These are phyloP conservation scores for Aspergillus kassunensis DNA, from an alignment of 495 filamentous ascomycete species.

Conservation along the genomic window DNA sequence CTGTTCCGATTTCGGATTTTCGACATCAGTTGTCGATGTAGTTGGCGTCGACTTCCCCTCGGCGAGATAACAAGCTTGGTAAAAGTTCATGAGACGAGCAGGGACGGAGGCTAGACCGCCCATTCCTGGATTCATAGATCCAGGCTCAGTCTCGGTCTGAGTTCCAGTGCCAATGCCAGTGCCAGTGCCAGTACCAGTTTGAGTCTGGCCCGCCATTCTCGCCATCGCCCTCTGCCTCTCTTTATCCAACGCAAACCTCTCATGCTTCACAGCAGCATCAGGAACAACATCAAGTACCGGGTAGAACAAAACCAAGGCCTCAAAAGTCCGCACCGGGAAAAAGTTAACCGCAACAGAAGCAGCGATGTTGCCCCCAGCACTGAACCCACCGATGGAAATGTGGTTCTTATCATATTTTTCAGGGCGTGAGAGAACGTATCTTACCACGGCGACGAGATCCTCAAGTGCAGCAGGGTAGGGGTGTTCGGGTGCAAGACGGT, in stretches of 20 bases:
- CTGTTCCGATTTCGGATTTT: neutral
- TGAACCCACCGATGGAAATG: conserved; percentile 42
- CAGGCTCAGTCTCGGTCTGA: no score
- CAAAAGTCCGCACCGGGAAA: conserved; percentile 17
- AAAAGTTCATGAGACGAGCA: conserved; percentile 16
- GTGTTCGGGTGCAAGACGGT: conserved; percentile 73
- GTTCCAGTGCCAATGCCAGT: no score
- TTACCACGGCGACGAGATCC: conserved; percentile 51
- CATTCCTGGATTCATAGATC: no score
- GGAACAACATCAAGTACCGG: conserved; percentile 31
- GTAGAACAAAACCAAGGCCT: conserved; percentile 37
- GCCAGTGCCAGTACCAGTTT: no score
- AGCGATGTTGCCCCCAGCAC: conserved; percentile 40
- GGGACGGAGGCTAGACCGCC: conserved; percentile 16
- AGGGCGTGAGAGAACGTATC: conserved; percentile 23
- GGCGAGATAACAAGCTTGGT: conserved; percentile 25
- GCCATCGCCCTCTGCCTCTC: neutral
- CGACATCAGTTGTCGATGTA: neutral
- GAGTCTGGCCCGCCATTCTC: no score
- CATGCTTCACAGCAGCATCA: conserved; percentile 4
- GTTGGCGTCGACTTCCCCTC: neutral
- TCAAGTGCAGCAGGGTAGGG: conserved; percentile 72
- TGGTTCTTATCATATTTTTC: conserved; percentile 27
- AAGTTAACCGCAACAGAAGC: conserved; percentile 24
- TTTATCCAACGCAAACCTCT: no score